Base-by-base conservation (phyloP, 1,284 basidiomycete genomes). In the Trichosporon sp. region DNA sequence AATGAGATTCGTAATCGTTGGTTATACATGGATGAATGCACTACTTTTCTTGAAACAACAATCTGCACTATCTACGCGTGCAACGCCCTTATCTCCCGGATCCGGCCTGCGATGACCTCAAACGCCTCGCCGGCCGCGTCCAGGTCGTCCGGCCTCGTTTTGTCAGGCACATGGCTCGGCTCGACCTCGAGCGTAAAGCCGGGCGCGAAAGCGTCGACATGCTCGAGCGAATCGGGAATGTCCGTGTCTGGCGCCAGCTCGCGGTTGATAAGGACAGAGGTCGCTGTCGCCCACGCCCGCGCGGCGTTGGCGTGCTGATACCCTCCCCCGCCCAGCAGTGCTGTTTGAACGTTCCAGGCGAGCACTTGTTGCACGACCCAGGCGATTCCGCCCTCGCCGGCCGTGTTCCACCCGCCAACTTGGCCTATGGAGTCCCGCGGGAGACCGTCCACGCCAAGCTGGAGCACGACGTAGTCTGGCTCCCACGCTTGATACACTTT, bases 401-500 rank as follows among this genome's bases (percentile, higher is more conserved):
- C 87, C 0, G 93, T 81, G 0, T 87, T 87, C 89, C 93, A 92
- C 77, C 94, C 95, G 84, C 91, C 93, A 51, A 81, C 82, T 70
- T 77, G 76, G 0, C 88, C 89, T 0, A 87, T 88, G 0, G 92
- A 90, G 81, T 97, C 95, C 0, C 91, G 92, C 0, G 92, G 90
- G 0, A 98, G 86, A 0, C 90, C 93, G 74, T 98, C 95, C 0
- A 89, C 88, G 1, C 95, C 95, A 71, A 93, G 93, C 79, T 97
- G 94, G 0, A 97, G 79, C 0, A 96, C 88, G 2, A 94, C 82
- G 75, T 89, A 92, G 75, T 95, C 91, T 0, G 95, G 94, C 1
- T 85, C 76, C 81, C 91, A 96, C 0, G 88, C 87, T 6, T 86
- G 84, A 66, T 85, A 87, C 16, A 95, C 84, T 1, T 82, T 83